Evolutionary conservation across 352 stramenopile genomes (phyloP).

Genomic region (Phytopythium aichiense): DNA sequence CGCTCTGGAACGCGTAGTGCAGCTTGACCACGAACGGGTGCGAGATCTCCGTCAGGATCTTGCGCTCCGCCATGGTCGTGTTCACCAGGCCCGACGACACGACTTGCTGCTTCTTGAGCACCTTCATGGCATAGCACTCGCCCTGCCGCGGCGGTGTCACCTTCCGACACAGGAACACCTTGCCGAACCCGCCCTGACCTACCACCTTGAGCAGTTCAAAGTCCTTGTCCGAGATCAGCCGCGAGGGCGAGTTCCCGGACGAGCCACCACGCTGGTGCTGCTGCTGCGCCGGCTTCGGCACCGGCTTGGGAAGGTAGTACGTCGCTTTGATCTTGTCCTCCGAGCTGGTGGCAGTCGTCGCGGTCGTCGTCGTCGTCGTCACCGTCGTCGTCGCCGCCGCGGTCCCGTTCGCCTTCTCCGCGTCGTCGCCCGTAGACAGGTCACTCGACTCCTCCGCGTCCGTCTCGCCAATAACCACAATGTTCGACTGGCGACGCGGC

Average conservation of each 20-base stretch:
- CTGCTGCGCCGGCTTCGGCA: slow-evolving; percentile 30
- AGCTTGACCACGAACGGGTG: slow-evolving; percentile 94
- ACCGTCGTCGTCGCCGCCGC: neutral
- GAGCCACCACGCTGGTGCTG: slow-evolving; percentile 11
- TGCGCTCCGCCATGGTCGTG: slow-evolving; percentile 92
- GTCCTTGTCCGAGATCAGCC: slow-evolving; percentile 78
- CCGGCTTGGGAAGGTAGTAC: slow-evolving; percentile 81
- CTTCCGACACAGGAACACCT: slow-evolving; percentile 98
- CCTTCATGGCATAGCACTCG: slow-evolving; percentile 99
- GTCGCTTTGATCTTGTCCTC: slow-evolving; percentile 51
- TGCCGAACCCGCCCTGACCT: slow-evolving; percentile 96
- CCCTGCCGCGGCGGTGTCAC: slow-evolving; percentile 83
- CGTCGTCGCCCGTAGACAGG: slow-evolving; percentile 52
- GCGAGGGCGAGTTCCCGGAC: slow-evolving; percentile 20
- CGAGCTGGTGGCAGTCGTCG: slow-evolving; percentile 1
- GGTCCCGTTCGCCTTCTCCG: slow-evolving; percentile 28
- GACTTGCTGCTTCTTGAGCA: slow-evolving; percentile 92
- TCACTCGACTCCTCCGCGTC: slow-evolving; percentile 74
- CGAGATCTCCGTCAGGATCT: slow-evolving; percentile 89
- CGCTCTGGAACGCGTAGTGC: slow-evolving; percentile 94
- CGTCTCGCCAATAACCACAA: slow-evolving; percentile 84
- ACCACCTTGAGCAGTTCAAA: slow-evolving; percentile 98
- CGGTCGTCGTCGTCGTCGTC: neutral
- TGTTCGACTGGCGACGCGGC: slow-evolving; percentile 72
- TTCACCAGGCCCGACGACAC: slow-evolving; percentile 90